These are phyloP conservation scores for Alternaria triticina DNA, from an alignment of 2,329 filamentous ascomycete genomes.

Conservation along the genomic window DNA sequence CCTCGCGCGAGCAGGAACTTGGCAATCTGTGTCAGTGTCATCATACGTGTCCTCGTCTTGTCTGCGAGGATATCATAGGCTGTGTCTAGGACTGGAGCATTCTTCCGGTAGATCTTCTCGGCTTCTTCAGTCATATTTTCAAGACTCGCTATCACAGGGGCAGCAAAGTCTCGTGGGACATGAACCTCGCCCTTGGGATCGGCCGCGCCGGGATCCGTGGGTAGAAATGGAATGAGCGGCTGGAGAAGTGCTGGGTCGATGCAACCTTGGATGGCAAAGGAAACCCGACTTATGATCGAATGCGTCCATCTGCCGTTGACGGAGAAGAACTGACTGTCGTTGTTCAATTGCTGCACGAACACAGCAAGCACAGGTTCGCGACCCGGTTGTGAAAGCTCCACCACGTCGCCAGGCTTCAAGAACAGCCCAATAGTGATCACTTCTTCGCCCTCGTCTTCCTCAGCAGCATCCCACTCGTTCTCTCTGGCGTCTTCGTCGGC, in stretches of 20 bases:
- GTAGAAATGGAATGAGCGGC: conserved; percentile 59
- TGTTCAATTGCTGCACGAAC: conserved; percentile 53
- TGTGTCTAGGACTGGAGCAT: conserved; percentile 56
- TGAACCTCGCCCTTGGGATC: conserved; percentile 43
- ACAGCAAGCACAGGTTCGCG: conserved; percentile 56
- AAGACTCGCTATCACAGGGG: conserved; percentile 53
- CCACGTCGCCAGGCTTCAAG: conserved; percentile 56
- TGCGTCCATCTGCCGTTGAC: conserved; percentile 59
- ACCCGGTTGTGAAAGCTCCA: conserved; percentile 50
- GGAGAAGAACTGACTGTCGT: conserved; percentile 56
- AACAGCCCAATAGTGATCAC: conserved; percentile 46
- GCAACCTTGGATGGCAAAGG: conserved; percentile 59
- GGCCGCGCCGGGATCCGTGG: conserved; percentile 42
- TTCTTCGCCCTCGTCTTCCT: conserved; percentile 37
- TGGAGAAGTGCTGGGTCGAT: conserved; percentile 54
- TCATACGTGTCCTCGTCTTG: conserved; percentile 52
- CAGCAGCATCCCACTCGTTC: conserved; percentile 24
- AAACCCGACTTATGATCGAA: conserved; percentile 45
- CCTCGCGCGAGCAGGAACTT: conserved; percentile 46
- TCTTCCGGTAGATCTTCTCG: conserved; percentile 55
- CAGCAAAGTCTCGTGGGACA: conserved; percentile 55
- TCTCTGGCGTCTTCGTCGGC: conserved; percentile 30
- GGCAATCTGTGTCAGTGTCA: conserved; percentile 57
- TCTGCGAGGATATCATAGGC: conserved; percentile 58
- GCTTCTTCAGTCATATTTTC: conserved; percentile 52